Conservation (phyloP, 495 filamentous ascomycete genomes). For the Neurospora africana region DNA sequence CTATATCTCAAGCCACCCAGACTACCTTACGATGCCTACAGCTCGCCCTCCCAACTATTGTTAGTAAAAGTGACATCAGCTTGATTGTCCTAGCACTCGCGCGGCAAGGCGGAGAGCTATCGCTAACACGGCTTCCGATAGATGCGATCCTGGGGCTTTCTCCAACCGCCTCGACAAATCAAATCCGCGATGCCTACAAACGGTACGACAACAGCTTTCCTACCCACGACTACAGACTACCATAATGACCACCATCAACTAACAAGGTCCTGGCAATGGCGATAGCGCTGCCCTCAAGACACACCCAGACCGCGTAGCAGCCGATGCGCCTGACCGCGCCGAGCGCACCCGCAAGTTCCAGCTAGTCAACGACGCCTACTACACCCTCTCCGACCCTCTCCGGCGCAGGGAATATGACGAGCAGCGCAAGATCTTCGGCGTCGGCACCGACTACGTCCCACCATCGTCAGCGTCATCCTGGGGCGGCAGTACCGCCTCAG, state of each 20-base stretch:
- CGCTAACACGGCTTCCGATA: conserved; percentile 19
- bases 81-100: neutral
- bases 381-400: conserved; percentile 70
- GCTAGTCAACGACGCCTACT: conserved; percentile 96
- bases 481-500: conserved; percentile 7
- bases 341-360: conserved; percentile 84
- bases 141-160: conserved; percentile 64
- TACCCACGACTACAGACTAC: conserved; percentile 1
- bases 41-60: conserved; percentile 42
- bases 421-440: conserved; percentile 39
- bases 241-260: neutral
- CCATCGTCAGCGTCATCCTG: conserved; percentile 10
- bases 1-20: neutral
- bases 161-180: conserved; percentile 61
- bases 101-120: conserved; percentile 6
- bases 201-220: conserved; percentile 37
- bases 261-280: neutral
- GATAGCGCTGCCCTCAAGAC: conserved; percentile 80
- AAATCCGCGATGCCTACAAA: conserved; percentile 95
- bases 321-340: conserved; percentile 74
- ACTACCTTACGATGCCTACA: conserved; percentile 23
- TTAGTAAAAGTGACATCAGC: conserved; percentile 19
- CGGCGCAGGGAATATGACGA: conserved; percentile 86
- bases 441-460: conserved; percentile 11
- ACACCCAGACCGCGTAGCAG: conserved; percentile 85